A percentile compares a stretch with the other conserved stretches of the same genome.
Conservation (phyloP, 1,284 basidiomycete species). For the Heimioporus retisporus region DNA sequence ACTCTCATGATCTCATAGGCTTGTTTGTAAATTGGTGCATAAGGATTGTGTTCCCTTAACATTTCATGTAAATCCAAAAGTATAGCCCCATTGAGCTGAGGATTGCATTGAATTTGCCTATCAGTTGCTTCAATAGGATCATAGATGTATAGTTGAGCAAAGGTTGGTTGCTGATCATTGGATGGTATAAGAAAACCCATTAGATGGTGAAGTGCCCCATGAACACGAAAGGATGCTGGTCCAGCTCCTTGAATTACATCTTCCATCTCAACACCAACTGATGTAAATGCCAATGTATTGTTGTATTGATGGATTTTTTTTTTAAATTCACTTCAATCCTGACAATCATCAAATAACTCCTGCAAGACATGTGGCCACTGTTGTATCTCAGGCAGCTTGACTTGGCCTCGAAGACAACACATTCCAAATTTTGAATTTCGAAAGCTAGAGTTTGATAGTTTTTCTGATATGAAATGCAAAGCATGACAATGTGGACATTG, state of each 20-base stretch:
- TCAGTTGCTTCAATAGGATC: slow-evolving; percentile 44
- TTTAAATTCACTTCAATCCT: slow-evolving; percentile 28
- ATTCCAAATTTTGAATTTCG: neutral
- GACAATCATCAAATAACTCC: slow-evolving; percentile 28
- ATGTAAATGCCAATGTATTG: slow-evolving; percentile 52
- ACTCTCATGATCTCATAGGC: slow-evolving; percentile 41
- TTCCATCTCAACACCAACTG: slow-evolving; percentile 46
- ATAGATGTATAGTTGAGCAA: slow-evolving; percentile 53
- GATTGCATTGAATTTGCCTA: slow-evolving; percentile 32
- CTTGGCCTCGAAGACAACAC: slow-evolving; percentile 26
- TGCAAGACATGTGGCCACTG: slow-evolving; percentile 29
- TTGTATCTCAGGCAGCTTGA: slow-evolving; percentile 29
- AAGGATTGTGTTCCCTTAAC: slow-evolving; percentile 32
- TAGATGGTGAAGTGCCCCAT: slow-evolving; percentile 49
- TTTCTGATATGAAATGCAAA: neutral
- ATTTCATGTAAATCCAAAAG: too few relatives aligned
- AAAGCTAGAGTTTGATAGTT: neutral
- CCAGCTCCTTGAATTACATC: slow-evolving; percentile 3
- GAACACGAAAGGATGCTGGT: slow-evolving; percentile 44
- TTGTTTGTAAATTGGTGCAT: slow-evolving; percentile 38
- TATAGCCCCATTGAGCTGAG: too few relatives aligned
- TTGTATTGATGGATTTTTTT: slow-evolving; percentile 50
- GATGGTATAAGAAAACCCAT: slow-evolving; percentile 45
- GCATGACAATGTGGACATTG: neutral
- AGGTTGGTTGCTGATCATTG: slow-evolving; percentile 32